A percentile compares a stretch with the other conserved stretches of the same genome.
These are phyloP conservation scores for Onygenales sp. DNA, from an alignment of 2,329 filamentous ascomycete genomes.

Conservation along the genomic window DNA sequence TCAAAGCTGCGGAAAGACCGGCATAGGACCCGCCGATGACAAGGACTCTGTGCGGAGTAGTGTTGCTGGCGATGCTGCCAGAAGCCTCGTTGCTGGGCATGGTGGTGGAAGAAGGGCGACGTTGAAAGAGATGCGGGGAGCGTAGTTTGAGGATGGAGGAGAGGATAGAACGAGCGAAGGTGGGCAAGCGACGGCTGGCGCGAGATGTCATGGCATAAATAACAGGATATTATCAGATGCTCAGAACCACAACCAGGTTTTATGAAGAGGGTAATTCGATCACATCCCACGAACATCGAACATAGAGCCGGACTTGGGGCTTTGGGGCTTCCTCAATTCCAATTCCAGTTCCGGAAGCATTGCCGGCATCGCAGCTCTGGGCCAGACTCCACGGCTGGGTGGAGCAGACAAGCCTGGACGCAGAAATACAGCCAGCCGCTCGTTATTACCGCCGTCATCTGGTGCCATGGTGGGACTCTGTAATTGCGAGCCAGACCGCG, in stretches of 20 bases:
- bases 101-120: conserved; percentile 32
- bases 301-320: too few relatives aligned
- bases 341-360: too few relatives aligned
- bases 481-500: background rate
- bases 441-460: background rate
- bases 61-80: background rate
- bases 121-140: background rate
- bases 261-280: too few relatives aligned
- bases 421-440: background rate
- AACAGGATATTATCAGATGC: background rate
- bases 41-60: conserved; percentile 43
- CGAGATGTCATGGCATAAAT: background rate
- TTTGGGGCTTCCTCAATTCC: too few relatives aligned
- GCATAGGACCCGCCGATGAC: conserved; percentile 64
- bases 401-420: too few relatives aligned
- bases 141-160: background rate
- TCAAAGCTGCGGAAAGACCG: conserved; percentile 56
- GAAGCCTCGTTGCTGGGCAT: conserved; percentile 3
- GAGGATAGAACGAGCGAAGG: background rate
- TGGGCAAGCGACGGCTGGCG: background rate
- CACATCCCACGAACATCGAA: too few relatives aligned
- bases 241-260: too few relatives aligned
- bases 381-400: too few relatives aligned
- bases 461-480: background rate
- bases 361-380: too few relatives aligned